These are phyloP conservation scores for Kluyveromyces nonfermentans DNA, from an alignment of 805 yeast species.

Conservation along the genomic window DNA sequence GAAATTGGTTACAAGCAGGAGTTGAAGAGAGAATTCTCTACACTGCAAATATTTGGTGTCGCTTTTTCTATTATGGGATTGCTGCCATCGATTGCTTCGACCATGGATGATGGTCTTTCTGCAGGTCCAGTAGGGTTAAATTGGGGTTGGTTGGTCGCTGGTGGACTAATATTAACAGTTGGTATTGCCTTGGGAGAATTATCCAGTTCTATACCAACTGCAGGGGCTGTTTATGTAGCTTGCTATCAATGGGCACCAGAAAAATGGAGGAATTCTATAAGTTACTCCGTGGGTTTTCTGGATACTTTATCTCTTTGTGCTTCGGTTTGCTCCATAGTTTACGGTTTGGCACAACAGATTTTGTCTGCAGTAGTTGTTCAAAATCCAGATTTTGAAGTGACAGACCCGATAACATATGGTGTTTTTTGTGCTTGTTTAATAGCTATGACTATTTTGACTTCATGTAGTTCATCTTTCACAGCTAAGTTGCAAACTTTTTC, in stretches of 20 bases:
- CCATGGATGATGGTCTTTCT: conserved; percentile 18
- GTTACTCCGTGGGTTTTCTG: conserved; percentile 55
- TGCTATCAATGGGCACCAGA: conserved; percentile 53
- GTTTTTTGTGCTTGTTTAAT: conserved; percentile 50
- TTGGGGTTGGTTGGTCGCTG: conserved; percentile 63
- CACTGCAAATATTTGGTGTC: conserved; percentile 55
- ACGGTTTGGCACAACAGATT: conserved; percentile 51
- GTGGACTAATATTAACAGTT: conserved; percentile 41
- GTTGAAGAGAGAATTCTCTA: conserved; percentile 47
- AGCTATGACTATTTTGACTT: conserved; percentile 40
- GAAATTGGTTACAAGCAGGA: conserved; percentile 61
- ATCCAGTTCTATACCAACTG: conserved; percentile 57
- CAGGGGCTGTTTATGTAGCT: conserved; percentile 62
- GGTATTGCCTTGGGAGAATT: conserved; percentile 53
- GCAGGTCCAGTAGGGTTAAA: conserved; percentile 51
- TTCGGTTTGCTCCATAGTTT: conserved; percentile 55
- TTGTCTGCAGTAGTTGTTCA: conserved; percentile 40
- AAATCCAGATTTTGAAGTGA: conserved; percentile 37
- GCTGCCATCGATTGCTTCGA: conserved; percentile 50
- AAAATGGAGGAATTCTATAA: conserved; percentile 36
- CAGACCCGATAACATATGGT: conserved; percentile 47
- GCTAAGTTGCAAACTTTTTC: conserved; percentile 50
- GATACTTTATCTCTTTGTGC: conserved; percentile 55
- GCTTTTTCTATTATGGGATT: conserved; percentile 62
- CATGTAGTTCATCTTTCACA: conserved; percentile 42